Base-by-base conservation (phyloP, 768 basidiomycete species). In the Clitopilus hobsonii region DNA sequence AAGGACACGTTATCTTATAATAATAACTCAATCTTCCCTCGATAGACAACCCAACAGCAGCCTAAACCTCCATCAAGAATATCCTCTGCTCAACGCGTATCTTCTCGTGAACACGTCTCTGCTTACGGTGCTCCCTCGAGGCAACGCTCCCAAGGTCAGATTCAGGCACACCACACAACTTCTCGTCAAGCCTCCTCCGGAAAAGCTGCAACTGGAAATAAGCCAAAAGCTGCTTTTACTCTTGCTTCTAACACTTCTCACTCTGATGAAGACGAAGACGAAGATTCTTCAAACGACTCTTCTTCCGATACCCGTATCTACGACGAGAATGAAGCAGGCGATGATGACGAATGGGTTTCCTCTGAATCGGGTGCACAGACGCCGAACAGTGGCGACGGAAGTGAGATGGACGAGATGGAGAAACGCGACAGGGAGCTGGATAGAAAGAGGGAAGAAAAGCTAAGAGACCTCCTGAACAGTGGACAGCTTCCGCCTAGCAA, bases 261-360 rank as follows among this genome's bases (percentile, higher is more conserved):
- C 76, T 69, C 23, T 60, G 65, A 29, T 47, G 73, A 56, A 38
- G 65, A 68, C 4, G 69, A 71, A 14, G 71, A 71, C 11, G 69
- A 32, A n/a, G n/a, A 6, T 14, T 30, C 29, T 4, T 36, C 32
- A n/a, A n/a, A n/a, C n/a, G n/a, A n/a, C 3, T 36, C 32, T 11
- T 36, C 32, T n/a, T 36, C 32, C 32, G 65, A 36, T 45, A 18
- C 16, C 16, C 41, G 22, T 10, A 23, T 45, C 41, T 45, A 45
- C n/a, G 41, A 45, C 22, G 41, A 45, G 11, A 74, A 58, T 25
- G 69, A 72, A 22, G n/a, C n/a, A n/a, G 74, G 73, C 11, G 83
- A 83, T 55, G 86, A 88, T 10, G 86, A 88, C 54, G 89, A 83
- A 54, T 90, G 88, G 88, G 77, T 87, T 0, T 90, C 88, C 24